These are phyloP conservation scores for Rhodotorula mucilaginosa DNA, from an alignment of 1,284 basidiomycete genomes.

Conservation along the genomic window DNA sequence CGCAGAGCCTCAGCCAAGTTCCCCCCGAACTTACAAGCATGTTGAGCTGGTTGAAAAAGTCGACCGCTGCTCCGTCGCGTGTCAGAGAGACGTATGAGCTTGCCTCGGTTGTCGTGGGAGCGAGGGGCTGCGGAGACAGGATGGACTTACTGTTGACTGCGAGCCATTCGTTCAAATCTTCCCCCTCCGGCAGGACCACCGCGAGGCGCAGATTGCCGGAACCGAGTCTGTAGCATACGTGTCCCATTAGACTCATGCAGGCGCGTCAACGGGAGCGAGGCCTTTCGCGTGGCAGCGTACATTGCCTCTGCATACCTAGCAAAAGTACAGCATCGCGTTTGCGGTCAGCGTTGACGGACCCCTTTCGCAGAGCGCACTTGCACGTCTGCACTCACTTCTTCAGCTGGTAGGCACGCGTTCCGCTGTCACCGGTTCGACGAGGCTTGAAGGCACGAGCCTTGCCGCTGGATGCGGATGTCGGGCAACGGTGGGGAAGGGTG, in stretches of 20 bases:
- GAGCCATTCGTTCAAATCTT: conserved; percentile 93
- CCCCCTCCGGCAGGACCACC: conserved; percentile 87
- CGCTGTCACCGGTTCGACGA: conserved; percentile 22
- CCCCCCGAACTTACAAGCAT: conserved; percentile 35
- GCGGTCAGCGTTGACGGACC: not conserved
- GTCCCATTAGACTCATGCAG: too few relatives aligned
- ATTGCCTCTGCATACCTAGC: conserved; percentile 45
- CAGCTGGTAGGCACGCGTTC: conserved; percentile 39
- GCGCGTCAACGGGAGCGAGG: not conserved
- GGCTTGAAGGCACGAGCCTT: conserved; percentile 37
- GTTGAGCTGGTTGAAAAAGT: conserved; percentile 47
- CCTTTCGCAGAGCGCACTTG: not conserved
- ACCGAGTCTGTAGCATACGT: conserved; percentile 52
- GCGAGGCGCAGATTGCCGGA: conserved; percentile 88
- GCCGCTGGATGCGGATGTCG: conserved; percentile 9
- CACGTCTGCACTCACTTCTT: conserved; percentile 40
- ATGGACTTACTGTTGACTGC: conserved; percentile 82
- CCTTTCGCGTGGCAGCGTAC: conserved; percentile 1
- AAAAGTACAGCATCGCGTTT: not conserved
- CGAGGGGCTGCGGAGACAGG: too few relatives aligned
- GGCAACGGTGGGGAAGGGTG: too few relatives aligned
- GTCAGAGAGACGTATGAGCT: too few relatives aligned
- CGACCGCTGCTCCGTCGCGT: conserved; percentile 39
- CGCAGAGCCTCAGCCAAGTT: not conserved
- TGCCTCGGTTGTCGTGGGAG: too few relatives aligned